Conservation (phyloP, 2,329 filamentous ascomycete genomes). For the Fusarium robinianum region DNA sequence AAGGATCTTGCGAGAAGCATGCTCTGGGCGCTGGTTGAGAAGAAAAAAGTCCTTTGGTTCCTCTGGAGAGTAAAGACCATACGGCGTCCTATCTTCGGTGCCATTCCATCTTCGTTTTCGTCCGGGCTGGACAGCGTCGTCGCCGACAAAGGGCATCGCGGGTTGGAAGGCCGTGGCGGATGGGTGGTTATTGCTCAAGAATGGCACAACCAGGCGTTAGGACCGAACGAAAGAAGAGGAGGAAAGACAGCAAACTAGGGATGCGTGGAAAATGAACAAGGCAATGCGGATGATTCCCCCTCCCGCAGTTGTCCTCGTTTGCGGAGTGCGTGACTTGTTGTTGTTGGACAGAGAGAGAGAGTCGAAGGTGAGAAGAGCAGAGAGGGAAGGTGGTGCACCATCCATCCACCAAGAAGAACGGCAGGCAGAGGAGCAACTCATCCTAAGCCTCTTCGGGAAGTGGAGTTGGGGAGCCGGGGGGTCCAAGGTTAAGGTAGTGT, state of each 20-base stretch:
- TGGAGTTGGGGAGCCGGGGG: too few species aligned
- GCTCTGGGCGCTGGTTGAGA: constrained; percentile 33
- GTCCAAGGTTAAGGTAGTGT: too few species aligned
- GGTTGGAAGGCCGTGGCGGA: constrained; percentile 12
- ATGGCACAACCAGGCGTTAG: too few species aligned
- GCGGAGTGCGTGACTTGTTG: too few species aligned
- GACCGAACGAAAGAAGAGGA: too few species aligned
- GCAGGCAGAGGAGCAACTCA: too few species aligned
- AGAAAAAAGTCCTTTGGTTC: constrained; percentile 36
- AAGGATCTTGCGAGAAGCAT: constrained; percentile 38
- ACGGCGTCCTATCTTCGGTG: constrained; percentile 33
- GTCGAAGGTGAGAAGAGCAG: constrained; percentile 7
- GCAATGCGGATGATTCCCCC: too few species aligned
- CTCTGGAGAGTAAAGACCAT: constrained; percentile 34
- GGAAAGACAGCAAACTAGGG: background rate
- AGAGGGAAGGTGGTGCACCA: constrained; percentile 2
- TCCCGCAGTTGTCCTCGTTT: too few species aligned
- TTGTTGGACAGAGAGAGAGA: constrained; percentile 16
- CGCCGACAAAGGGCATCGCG: constrained; percentile 44
- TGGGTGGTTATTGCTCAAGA: too few species aligned
- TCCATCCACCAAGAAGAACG: constrained; percentile 1
- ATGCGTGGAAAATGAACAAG: too few species aligned
- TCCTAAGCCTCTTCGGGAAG: too few species aligned
- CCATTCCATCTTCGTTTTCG: constrained; percentile 43
- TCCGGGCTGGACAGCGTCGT: constrained; percentile 40